Evolutionary conservation across 139 green algal species (phyloP).

Genomic region (Mesostigma viride): DNA sequence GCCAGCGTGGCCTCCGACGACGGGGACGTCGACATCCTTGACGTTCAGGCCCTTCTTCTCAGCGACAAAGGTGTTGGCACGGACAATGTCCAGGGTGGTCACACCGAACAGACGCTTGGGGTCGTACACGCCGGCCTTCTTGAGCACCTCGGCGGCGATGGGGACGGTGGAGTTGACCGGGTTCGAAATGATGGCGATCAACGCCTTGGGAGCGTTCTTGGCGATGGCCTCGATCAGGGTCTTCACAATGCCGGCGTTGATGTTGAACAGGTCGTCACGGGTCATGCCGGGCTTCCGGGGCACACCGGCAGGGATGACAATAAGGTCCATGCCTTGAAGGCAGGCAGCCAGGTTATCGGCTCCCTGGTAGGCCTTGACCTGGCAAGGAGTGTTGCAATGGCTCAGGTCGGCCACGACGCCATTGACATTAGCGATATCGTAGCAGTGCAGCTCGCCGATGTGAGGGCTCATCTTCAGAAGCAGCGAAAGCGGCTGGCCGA

Average conservation of each 20-base stretch:
- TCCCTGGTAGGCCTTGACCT: slow-evolving; percentile 59
- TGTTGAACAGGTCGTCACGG: slow-evolving; percentile 96
- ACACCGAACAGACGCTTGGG: slow-evolving; percentile 37
- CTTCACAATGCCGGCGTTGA: slow-evolving; percentile 94
- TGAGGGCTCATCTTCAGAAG: slow-evolving; percentile 71
- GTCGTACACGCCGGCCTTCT: slow-evolving; percentile 43
- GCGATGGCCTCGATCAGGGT: slow-evolving; percentile 63
- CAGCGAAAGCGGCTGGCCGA: slow-evolving; percentile 86
- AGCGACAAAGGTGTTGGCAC: slow-evolving; percentile 39
- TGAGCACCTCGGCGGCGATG: slow-evolving; percentile 87
- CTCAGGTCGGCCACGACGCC: slow-evolving; percentile 88
- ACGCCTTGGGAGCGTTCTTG: slow-evolving; percentile 48
- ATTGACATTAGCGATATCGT: slow-evolving; percentile 33
- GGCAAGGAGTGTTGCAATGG: slow-evolving; percentile 84
- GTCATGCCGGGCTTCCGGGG: slow-evolving; percentile 98
- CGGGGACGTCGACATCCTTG: slow-evolving; percentile 79
- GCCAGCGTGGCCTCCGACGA: slow-evolving; percentile 93
- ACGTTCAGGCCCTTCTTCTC: slow-evolving; percentile 62
- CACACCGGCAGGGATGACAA: slow-evolving; percentile 82
- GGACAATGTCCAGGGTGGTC: slow-evolving; percentile 44
- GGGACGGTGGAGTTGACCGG: slow-evolving; percentile 98
- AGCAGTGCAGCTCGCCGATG: slow-evolving; percentile 25
- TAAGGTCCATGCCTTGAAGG: slow-evolving; percentile 70
- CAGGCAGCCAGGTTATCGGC: slow-evolving; percentile 63
- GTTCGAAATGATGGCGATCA: slow-evolving; percentile 84